phyloP scores from a whole-genome alignment of 1,139 yeast species.

The Sugiyamaella xylanicola region DNA sequence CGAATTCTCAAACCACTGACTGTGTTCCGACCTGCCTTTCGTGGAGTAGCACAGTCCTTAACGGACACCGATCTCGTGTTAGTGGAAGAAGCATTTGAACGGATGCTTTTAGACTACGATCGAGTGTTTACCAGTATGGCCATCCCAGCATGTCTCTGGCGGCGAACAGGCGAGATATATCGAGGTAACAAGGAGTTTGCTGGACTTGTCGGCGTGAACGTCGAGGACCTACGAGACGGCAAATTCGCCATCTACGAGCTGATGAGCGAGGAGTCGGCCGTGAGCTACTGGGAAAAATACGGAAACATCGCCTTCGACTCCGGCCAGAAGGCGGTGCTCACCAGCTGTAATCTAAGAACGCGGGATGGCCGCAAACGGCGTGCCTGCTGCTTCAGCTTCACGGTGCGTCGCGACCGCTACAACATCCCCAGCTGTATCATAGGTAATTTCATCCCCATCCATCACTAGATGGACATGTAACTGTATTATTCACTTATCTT shows the following conservation, averaged over 20 bases:
- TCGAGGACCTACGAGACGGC: conserved; percentile 92
- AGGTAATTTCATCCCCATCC: conserved; percentile 91
- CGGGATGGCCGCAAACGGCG: conserved; percentile 79
- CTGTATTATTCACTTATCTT: too few species aligned
- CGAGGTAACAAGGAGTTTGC: conserved; percentile 97
- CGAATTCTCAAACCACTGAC: conserved; percentile 87
- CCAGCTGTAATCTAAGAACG: conserved; percentile 85
- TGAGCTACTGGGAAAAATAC: conserved; percentile 97
- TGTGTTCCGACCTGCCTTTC: conserved; percentile 87
- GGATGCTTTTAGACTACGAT: conserved; percentile 91
- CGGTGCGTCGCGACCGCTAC: conserved; percentile 88
- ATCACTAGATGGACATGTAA: conserved; percentile 37
- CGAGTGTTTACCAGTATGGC: conserved; percentile 97
- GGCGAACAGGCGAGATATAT: conserved; percentile 95
- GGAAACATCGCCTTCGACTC: conserved; percentile 96
- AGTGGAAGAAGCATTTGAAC: conserved; percentile 92
- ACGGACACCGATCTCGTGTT: conserved; percentile 89
- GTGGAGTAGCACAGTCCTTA: conserved; percentile 88
- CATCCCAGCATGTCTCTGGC: conserved; percentile 96
- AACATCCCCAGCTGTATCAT: conserved; percentile 96
- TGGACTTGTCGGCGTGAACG: conserved; percentile 85
- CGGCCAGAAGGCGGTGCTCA: conserved; percentile 91
- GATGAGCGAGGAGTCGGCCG: conserved; percentile 96
- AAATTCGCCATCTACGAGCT: conserved; percentile 89
- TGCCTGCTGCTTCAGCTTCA: conserved; percentile 92